These are phyloP conservation scores for Camellia sinensis DNA, from an alignment of 148 eudicot species.

Conservation along the genomic window DNA sequence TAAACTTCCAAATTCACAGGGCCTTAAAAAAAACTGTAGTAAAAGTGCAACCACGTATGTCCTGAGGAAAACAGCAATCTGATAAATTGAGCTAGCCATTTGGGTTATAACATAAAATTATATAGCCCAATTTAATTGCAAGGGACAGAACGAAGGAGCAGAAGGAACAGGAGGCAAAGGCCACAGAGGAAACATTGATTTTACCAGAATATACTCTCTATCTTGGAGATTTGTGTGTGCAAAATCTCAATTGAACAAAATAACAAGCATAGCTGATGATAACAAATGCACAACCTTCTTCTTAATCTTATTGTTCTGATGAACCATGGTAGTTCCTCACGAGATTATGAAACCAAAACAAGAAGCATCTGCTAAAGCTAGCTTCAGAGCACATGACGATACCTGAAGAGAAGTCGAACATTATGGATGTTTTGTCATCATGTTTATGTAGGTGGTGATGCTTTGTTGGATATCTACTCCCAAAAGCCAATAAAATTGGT, in stretches of 20 bases:
- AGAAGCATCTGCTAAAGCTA: background rate
- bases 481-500: constrained; percentile 73
- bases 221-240: background rate
- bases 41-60: background rate
- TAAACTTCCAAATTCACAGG: background rate
- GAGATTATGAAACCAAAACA: no score
- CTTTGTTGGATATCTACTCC: constrained; percentile 53
- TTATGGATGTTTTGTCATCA: constrained; percentile 66
- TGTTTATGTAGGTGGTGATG: constrained; percentile 66
- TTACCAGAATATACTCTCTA: background rate
- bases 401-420: constrained; percentile 74
- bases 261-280: background rate
- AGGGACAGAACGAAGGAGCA: background rate
- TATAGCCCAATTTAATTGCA: background rate
- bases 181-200: background rate
- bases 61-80: background rate
- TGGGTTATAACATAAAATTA: background rate
- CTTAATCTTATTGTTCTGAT: no score
- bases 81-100: background rate
- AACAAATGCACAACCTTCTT: background rate
- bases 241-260: background rate
- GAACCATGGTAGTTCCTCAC: no score
- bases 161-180: background rate
- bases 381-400: background rate
- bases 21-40: background rate